Evolutionary conservation across 139 green algal genomes (phyloP).

Genomic region (Micromonas pusilla): DNA sequence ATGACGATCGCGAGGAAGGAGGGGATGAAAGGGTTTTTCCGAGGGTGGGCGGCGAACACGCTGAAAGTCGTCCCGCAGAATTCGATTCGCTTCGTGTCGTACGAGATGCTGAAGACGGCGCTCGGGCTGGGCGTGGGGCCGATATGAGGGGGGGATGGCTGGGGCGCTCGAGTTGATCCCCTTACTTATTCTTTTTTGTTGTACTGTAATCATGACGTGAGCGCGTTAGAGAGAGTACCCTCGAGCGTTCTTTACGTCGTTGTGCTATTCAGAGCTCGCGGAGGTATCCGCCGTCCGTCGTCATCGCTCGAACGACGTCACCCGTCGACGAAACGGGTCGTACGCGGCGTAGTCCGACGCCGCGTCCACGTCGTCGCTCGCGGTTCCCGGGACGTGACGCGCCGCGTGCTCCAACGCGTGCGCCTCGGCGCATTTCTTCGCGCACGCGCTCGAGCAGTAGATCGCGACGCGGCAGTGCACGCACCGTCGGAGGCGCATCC

Average conservation of each 20-base stretch:
- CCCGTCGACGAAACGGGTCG: background rate
- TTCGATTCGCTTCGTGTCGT: conserved; percentile 89
- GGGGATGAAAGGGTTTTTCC: conserved; percentile 76
- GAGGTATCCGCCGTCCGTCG: background rate
- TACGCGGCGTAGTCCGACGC: background rate
- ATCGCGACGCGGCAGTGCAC: background rate
- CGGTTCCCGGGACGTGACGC: too few species aligned
- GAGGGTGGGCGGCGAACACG: conserved; percentile 76
- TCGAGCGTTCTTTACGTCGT: background rate
- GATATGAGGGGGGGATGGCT: background rate
- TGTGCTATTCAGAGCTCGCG: background rate
- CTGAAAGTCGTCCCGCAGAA: conserved; percentile 25
- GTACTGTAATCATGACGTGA: background rate
- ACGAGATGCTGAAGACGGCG: conserved; percentile 84
- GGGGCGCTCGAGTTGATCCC: background rate
- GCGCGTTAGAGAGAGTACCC: background rate
- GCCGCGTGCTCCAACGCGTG: too few species aligned
- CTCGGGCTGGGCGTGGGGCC: conserved; percentile 68
- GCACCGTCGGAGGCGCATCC: background rate
- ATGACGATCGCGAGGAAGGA: conserved; percentile 58
- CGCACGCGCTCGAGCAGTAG: background rate
- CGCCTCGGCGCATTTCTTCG: too few species aligned
- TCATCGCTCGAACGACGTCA: background rate
- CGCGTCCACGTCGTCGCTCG: background rate
- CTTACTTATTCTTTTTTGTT: background rate